Evolutionary conservation across 1,139 yeast genomes (phyloP).

Genomic region (Nematodospora anomalae): DNA sequence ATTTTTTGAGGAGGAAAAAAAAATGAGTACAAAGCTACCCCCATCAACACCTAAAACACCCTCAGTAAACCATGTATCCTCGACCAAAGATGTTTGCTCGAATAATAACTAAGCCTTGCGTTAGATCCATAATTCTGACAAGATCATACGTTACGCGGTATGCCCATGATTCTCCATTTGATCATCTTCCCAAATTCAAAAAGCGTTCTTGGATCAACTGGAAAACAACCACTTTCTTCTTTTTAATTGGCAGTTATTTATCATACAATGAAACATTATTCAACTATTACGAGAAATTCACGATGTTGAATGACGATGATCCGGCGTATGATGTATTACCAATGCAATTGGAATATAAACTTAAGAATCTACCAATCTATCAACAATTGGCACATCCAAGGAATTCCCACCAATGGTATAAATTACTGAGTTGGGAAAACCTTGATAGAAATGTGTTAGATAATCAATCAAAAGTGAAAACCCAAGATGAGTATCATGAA

Average conservation of each 20-base stretch:
- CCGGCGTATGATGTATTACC: constrained; percentile 19
- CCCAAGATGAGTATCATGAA: constrained; percentile 33
- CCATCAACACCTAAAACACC: no score
- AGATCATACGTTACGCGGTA: constrained; percentile 29
- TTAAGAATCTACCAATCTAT: constrained; percentile 55
- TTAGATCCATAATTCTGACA: not conserved
- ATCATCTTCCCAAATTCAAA: constrained; percentile 26
- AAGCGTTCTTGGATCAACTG: constrained; percentile 32
- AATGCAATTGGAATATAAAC: constrained; percentile 42
- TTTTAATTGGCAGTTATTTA: constrained; percentile 29
- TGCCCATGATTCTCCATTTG: constrained; percentile 38
- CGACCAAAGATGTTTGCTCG: not conserved
- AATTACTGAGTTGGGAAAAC: constrained; percentile 61
- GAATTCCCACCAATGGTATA: constrained; percentile 42
- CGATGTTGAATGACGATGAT: constrained; percentile 26
- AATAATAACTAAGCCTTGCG: not conserved
- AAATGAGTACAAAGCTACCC: no score
- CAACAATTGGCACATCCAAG: constrained; percentile 42
- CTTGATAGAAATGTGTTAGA: constrained; percentile 47
- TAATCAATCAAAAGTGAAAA: constrained; percentile 22
- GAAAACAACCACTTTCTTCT: constrained; percentile 31
- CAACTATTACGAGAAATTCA: constrained; percentile 32
- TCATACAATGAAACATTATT: constrained; percentile 39
- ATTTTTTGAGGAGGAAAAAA: no score
- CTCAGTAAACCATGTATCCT: not conserved